A percentile compares a stretch with the other conserved stretches of the same genome.
phyloP scores from a whole-genome alignment of 805 yeast species.

The Candida khao-thaluensis region DNA sequence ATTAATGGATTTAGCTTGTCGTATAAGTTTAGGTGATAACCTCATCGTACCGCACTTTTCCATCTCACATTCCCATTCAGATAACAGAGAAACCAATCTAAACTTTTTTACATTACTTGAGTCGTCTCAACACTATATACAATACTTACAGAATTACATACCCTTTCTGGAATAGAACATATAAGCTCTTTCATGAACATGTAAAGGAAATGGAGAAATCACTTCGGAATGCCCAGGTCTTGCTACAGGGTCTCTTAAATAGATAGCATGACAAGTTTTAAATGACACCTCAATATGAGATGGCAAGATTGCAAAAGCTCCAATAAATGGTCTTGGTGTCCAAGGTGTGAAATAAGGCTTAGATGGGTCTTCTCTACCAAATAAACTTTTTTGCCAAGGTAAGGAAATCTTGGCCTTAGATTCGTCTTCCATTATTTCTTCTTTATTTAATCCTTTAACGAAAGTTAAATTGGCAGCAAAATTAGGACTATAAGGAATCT shows the following conservation, averaged over 20 bases:
- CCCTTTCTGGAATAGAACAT: constrained; percentile 88
- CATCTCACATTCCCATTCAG: too few species aligned
- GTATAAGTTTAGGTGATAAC: constrained; percentile 25
- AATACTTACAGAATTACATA: constrained; percentile 29
- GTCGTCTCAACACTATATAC: too few species aligned
- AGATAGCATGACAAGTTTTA: constrained; percentile 93
- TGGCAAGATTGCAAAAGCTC: constrained; percentile 90
- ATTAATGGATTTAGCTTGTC: constrained; percentile 26
- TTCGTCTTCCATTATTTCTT: constrained; percentile 52
- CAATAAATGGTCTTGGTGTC: constrained; percentile 90
- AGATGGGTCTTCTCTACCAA: constrained; percentile 73
- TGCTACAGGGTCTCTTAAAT: constrained; percentile 94
- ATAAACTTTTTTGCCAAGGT: constrained; percentile 79
- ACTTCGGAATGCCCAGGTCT: constrained; percentile 97
- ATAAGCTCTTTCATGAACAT: constrained; percentile 88
- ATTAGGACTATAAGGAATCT: constrained; percentile 28
- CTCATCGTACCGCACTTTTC: too few species aligned
- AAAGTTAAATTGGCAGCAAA: constrained; percentile 28
- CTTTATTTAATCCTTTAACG: constrained; percentile 40
- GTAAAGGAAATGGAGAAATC: constrained; percentile 80
- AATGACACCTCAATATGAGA: constrained; percentile 89
- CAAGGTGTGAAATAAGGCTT: constrained; percentile 95
- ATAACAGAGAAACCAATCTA: too few species aligned
- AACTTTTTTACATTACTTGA: too few species aligned
- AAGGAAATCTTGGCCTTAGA: constrained; percentile 49